Evolutionary conservation across 805 yeast species (phyloP), one percentile per base, ranked within the genome.

Genomic region (Pichia sporocuriosa): DNA sequence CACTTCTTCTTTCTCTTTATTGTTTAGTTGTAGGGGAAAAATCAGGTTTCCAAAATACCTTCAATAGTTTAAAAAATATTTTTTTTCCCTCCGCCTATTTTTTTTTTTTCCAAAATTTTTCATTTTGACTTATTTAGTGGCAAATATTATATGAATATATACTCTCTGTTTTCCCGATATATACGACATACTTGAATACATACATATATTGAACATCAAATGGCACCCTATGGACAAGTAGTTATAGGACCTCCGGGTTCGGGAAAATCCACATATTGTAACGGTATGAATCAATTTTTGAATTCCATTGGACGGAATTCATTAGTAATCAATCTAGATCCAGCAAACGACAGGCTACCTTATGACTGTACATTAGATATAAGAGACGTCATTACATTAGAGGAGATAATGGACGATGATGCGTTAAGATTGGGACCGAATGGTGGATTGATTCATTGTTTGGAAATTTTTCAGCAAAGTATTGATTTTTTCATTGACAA

Each of bases 171-270:
- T 31, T 12, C 21, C 33, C 13, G 10, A 11, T 16, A 17, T 11
- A 31, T 16, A 13, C n/a, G 11, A 10, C 33, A 31, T 6, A 12
- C 12, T 7, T 16, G 5, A 20, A 19, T 31, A 17, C 20, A 4
- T 26, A 26, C 6, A n/a, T n/a, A n/a, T 29, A 2, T 16, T 16
- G 21, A 15, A 32, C 4, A 10, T 13, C 13, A 35, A 16, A 45
- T 75, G 80, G 67, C 79, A 8, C 64, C 67, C 12, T 84, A 84
- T 61, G 96, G 95, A 4, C 96, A 93, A 63, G 76, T 93, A 9
- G 89, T 90, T 9, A 87, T 93, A 29, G 99, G 99, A 0, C 97
- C 98, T 0, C 99, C 99, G 0, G 99, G 98, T 1, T 75, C 95
- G 0, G 99, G 99, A 1, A 93, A 93, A 57, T 85, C 96, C 0